Evolutionary conservation across 1,284 basidiomycete species (phyloP), one percentile per base, ranked within the genome.

Genomic region (Puccinia brachypodii): DNA sequence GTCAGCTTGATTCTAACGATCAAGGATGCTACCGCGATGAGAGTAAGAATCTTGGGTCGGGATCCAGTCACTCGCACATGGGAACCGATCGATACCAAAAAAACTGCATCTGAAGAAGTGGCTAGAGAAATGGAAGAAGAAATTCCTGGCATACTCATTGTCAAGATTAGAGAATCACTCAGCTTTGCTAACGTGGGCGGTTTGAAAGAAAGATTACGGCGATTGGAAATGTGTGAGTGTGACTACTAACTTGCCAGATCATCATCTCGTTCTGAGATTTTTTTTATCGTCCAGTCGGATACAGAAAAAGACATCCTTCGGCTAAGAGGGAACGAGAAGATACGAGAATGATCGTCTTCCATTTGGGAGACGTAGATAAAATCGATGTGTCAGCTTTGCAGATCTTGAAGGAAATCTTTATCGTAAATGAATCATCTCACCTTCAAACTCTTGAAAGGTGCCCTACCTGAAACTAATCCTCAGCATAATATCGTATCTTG

Each of bases 41-140:
- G 79, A 68, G 79, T 81, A 14, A 74, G 79, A 40, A 81, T 81
- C 31, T 69, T 81, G 91, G 94, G 93, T 9, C 90, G 92, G 19
- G 90, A 94, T 44, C 93, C 92, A n/a, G 92, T 92, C 16, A 93
- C 93, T 0, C 91, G 93, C 83, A 87, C 89, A 82, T 95, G 93
- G 93, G 92, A 92, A 82, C 91, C 94, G 1, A 89, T 94, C 47
- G 88, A 75, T 47, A 66, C 73, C 16, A 53, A 62, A 40, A 66
- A 72, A 40, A 76, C 84, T n/a, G 68, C 84, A 44, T 83, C 78
- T 38, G 90, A 92, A 82, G 93, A 94, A 84, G 91, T 92, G 82
- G 90, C 91, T 0, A 92, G 92, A 82, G 92, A 91, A 0, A 89
- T 91, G 81, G 92, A 94, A 84, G 92, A 92, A 83, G 89, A 92